Conservation (phyloP, 805 yeast species). For the Hemisphaericaspora nanyangensis region DNA sequence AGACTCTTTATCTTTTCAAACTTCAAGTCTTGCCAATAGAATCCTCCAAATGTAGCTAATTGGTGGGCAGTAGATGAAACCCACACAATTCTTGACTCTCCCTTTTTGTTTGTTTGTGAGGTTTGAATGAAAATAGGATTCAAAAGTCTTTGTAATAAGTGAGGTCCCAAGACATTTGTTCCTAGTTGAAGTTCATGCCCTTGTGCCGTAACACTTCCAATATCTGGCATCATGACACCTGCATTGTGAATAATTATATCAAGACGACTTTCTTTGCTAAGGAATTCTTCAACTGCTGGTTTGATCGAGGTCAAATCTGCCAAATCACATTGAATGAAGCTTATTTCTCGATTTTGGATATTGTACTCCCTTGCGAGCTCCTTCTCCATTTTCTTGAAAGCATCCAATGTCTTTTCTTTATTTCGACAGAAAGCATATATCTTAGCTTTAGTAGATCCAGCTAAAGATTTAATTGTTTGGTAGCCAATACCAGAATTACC, state of each 20-base stretch:
- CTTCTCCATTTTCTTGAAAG: slow-evolving; percentile 20
- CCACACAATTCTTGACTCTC: slow-evolving; percentile 38
- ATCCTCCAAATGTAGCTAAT: slow-evolving; percentile 26
- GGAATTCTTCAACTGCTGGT: slow-evolving; percentile 29
- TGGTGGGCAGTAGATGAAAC: slow-evolving; percentile 38
- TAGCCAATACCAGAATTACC: slow-evolving; percentile 33
- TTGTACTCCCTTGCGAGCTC: slow-evolving; percentile 17
- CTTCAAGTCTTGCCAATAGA: slow-evolving; percentile 30
- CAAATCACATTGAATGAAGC: slow-evolving; percentile 20
- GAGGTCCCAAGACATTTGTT: slow-evolving; percentile 22
- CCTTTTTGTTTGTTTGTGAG: slow-evolving; percentile 13
- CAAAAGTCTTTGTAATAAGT: slow-evolving; percentile 8
- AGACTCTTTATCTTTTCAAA: slow-evolving; percentile 12
- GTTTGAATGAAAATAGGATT: slow-evolving; percentile 17
- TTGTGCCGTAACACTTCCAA: slow-evolving; percentile 22
- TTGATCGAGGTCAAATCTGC: slow-evolving; percentile 40
- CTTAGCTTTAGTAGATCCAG: slow-evolving; percentile 26
- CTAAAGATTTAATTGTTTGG: slow-evolving; percentile 26
- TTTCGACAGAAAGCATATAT: slow-evolving; percentile 35
- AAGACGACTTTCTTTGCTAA: slow-evolving; percentile 10
- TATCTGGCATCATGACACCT: slow-evolving; percentile 26
- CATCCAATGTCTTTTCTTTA: slow-evolving; percentile 23
- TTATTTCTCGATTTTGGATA: slow-evolving; percentile 6
- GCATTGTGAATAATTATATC: slow-evolving; percentile 22
- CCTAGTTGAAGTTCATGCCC: slow-evolving; percentile 33